Evolutionary conservation across 805 yeast species (phyloP).

Genomic region (Yueomyces sinensis): DNA sequence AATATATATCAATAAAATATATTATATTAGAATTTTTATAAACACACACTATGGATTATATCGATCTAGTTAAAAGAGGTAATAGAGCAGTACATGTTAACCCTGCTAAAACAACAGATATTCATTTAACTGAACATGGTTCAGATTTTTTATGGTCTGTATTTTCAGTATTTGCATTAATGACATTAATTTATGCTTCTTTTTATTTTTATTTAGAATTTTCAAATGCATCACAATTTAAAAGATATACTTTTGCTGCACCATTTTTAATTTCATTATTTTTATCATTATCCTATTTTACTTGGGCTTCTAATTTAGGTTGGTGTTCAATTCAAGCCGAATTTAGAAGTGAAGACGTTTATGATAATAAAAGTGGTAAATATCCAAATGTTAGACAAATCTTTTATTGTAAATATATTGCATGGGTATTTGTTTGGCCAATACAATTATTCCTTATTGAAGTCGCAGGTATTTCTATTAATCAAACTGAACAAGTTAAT

Average conservation of each 20-base stretch:
- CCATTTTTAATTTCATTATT: slow-evolving; percentile 20
- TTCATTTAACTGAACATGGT: slow-evolving; percentile 45
- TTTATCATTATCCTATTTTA: slow-evolving; percentile 36
- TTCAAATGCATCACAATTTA: slow-evolving; percentile 8
- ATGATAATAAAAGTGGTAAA: slow-evolving; percentile 16
- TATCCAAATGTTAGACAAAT: slow-evolving; percentile 35
- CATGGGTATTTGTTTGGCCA: slow-evolving; percentile 39
- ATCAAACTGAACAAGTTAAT: slow-evolving; percentile 4
- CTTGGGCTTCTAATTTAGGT: slow-evolving; percentile 49
- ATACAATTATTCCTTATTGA: not conserved
- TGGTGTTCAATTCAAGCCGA: slow-evolving; percentile 36
- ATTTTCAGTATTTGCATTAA: slow-evolving; percentile 32
- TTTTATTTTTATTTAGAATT: slow-evolving; percentile 20
- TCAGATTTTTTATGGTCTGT: slow-evolving; percentile 62
- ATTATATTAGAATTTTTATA: not conserved
- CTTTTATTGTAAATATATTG: slow-evolving; percentile 43
- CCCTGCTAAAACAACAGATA: slow-evolving; percentile 33
- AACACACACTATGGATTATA: slow-evolving; percentile 5
- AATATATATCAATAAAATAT: not conserved
- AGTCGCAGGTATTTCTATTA: slow-evolving; percentile 4
- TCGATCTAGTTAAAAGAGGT: slow-evolving; percentile 17
- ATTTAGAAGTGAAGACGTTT: slow-evolving; percentile 32
- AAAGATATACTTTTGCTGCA: slow-evolving; percentile 29
- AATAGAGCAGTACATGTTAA: slow-evolving; percentile 34
- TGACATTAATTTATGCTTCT: slow-evolving; percentile 20